Percentiles rank a stretch among this genome's conserved stretches.
Conservation (phyloP, 495 filamentous ascomycete genomes). For the Massariosphaeria phaeospora region DNA sequence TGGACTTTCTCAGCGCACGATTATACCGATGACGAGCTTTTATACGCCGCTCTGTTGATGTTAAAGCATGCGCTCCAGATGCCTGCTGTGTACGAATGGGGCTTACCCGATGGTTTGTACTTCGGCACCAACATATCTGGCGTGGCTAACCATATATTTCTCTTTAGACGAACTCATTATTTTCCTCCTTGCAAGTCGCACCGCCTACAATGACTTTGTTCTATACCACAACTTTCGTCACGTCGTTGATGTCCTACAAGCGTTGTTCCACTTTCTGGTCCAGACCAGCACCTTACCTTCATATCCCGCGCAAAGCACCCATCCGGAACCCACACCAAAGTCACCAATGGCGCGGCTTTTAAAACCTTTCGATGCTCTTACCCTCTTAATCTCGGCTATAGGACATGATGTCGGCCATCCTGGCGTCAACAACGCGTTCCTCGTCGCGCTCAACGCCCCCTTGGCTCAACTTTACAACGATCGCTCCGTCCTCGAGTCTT, state of each 20-base stretch:
- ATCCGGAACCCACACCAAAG: slow-evolving; percentile 28
- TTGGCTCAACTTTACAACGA: slow-evolving; percentile 98
- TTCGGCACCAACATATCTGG: background rate
- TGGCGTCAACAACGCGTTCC: slow-evolving; percentile 95
- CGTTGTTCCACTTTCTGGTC: slow-evolving; percentile 86
- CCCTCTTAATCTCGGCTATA: slow-evolving; percentile 86
- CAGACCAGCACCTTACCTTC: slow-evolving; percentile 71
- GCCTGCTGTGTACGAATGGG: slow-evolving; percentile 75
- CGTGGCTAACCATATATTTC: background rate
- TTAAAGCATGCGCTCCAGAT: slow-evolving; percentile 80
- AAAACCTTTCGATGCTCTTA: slow-evolving; percentile 78
- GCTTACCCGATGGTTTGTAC: slow-evolving; percentile 60
- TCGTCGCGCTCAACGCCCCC: slow-evolving; percentile 87
- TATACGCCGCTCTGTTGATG: slow-evolving; percentile 74
- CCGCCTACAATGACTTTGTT: slow-evolving; percentile 89
- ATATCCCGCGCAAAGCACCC: slow-evolving; percentile 44
- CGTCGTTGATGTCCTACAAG: slow-evolving; percentile 92
- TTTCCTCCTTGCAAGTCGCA: slow-evolving; percentile 77
- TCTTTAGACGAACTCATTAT: slow-evolving; percentile 57
- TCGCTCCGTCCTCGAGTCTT: slow-evolving; percentile 91
- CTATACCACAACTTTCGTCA: slow-evolving; percentile 99
- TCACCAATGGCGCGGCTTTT: slow-evolving; percentile 69
- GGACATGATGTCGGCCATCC: slow-evolving; percentile 97
- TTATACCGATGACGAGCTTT: slow-evolving; percentile 81
- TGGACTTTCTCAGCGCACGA: slow-evolving; percentile 90